Conservation (phyloP, 2,329 filamentous ascomycete genomes). For the Madurella mycetomatis region DNA sequence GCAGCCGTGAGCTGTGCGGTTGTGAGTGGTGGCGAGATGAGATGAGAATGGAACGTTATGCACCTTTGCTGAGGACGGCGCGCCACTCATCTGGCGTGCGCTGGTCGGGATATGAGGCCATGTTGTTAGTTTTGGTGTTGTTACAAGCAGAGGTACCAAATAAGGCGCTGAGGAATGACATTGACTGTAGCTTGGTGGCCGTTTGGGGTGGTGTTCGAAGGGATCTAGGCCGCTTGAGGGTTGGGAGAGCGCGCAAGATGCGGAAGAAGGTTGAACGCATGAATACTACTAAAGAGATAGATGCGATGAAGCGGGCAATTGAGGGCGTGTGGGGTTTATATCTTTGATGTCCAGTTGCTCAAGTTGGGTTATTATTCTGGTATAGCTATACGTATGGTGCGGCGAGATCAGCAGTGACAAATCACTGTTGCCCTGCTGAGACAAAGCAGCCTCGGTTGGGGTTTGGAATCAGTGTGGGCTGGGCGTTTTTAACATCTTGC, state of each 20-base stretch:
- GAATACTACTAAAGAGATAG: constrained; percentile 33
- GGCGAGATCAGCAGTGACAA: constrained; percentile 6
- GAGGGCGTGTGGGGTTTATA: constrained; percentile 4
- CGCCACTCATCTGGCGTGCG: constrained; percentile 84
- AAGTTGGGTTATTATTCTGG: neutral
- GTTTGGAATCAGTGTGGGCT: neutral
- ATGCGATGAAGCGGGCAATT: neutral
- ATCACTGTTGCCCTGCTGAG: neutral
- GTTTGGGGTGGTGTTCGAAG: constrained; percentile 22
- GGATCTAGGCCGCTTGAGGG: constrained; percentile 35
- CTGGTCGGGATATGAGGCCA: constrained; percentile 63
- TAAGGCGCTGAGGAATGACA: constrained; percentile 73
- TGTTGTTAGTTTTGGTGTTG: constrained; percentile 50
- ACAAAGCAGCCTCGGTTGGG: neutral
- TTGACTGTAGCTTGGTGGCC: constrained; percentile 47
- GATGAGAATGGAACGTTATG: constrained; percentile 12
- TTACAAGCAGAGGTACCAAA: constrained; percentile 61
- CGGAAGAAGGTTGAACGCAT: constrained; percentile 46
- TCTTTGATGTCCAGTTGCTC: neutral
- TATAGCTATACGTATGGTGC: neutral
- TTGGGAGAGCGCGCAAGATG: constrained; percentile 44
- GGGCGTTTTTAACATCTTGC: neutral
- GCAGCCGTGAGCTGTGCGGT: constrained; percentile 6
- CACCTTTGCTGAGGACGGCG: constrained; percentile 65
- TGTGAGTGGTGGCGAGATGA: neutral